Base-by-base conservation (phyloP, 768 basidiomycete species). In the Suillus sp. region DNA sequence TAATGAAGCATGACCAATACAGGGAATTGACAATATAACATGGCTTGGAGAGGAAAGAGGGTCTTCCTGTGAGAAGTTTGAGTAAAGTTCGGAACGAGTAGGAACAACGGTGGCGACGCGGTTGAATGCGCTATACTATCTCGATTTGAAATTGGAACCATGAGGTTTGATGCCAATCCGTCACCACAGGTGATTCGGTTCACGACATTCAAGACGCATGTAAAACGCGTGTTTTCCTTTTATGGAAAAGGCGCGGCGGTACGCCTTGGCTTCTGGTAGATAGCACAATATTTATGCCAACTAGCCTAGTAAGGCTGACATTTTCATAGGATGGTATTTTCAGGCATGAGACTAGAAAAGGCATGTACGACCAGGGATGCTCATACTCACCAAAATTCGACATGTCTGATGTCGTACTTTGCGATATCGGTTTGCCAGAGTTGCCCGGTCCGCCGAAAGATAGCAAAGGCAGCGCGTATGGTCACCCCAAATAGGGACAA, bases 201-300 rank as follows among this genome's bases (percentile, higher is more conserved):
- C 48, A 48, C 47, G 25, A 48, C 47, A 48, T 27, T 14, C 48
- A 63, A 37, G 67, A 68, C 70, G 68, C 78, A 70, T 78, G 78
- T 66, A 51, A 59, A 65, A 69, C 71, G 74, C 78, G 69, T 79
- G 78, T 73, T 70, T 62, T 59, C 68, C 69, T 62, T 71, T 75
- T 74, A 69, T 65, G 72, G 66, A 65, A 69, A 60, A 69, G 68
- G 66, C 66, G 71, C 62, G 57, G 50, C 59, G 57, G 62, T 65
- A 64, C 64, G 61, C n/a, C 62, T 63, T 51, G 14, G 53, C 53
- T 54, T 34, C 45, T 34, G 10, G 32, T 64, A 61, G 37, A 62
- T 66, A 62, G 35, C 37, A 60, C 34, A n/a, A n/a, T n/a, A 42
- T 25, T 60, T 57, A 42, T 37, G 14, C 30, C 62, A 25, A 25